Evolutionary conservation across 2,329 filamentous ascomycete species (phyloP).

Genomic region (Aureobasidium vineae): DNA sequence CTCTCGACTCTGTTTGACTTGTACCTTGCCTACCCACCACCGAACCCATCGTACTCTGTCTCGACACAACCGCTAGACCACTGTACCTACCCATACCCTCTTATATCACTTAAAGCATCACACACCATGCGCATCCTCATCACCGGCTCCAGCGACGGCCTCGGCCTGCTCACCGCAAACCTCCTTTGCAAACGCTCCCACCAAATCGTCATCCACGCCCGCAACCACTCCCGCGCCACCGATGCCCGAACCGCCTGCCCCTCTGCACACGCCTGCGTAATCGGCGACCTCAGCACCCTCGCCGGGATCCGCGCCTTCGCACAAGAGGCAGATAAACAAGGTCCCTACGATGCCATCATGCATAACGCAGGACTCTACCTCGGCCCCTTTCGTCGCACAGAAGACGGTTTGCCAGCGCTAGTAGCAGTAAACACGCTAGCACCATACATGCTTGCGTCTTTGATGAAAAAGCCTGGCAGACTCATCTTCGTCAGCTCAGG

Average conservation of each 20-base stretch:
- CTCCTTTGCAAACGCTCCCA: slow-evolving; percentile 50
- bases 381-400: slow-evolving; percentile 46
- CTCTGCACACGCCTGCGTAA: slow-evolving; percentile 51
- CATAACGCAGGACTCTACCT: slow-evolving; percentile 58
- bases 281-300: slow-evolving; percentile 55
- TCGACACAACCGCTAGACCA: no score
- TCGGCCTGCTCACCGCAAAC: slow-evolving; percentile 54
- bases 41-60: not conserved
- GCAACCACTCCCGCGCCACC: slow-evolving; percentile 54
- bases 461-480: slow-evolving; percentile 51
- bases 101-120: not conserved
- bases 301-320: slow-evolving; percentile 54
- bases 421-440: slow-evolving; percentile 59
- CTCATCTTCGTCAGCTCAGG: slow-evolving; percentile 55
- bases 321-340: slow-evolving; percentile 50
- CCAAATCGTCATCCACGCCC: slow-evolving; percentile 57
- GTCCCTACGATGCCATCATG: slow-evolving; percentile 55
- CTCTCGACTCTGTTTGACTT: not conserved
- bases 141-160: slow-evolving; percentile 59
- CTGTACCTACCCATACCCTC: not conserved
- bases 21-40: not conserved
- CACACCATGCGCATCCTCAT: slow-evolving; percentile 47
- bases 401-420: slow-evolving; percentile 50
- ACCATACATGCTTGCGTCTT: slow-evolving; percentile 56
- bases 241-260: slow-evolving; percentile 52